Evolutionary conservation across 2,329 filamentous ascomycete species (phyloP).

Genomic region (Fusarium tuaranense): DNA sequence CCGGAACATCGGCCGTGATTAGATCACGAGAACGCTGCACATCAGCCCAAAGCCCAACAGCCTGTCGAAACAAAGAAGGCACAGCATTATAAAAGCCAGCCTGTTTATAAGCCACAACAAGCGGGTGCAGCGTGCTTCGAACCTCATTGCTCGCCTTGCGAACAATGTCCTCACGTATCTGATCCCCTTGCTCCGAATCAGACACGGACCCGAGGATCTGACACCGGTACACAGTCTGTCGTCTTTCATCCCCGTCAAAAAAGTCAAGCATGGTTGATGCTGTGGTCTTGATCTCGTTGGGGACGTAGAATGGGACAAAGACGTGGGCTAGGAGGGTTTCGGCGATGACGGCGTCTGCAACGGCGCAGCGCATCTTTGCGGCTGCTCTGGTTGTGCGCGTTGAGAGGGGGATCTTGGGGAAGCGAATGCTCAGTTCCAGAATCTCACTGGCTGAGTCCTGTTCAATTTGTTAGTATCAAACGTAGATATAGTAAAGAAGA

Average conservation of each 20-base stretch:
- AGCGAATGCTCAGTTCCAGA: conserved; percentile 34
- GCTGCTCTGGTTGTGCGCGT: conserved; percentile 34
- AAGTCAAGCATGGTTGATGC: conserved; percentile 39
- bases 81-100: conserved; percentile 42
- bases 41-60: conserved; percentile 38
- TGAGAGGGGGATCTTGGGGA: conserved; percentile 43
- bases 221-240: conserved; percentile 43
- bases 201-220: conserved; percentile 43
- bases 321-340: conserved; percentile 40
- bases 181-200: conserved; percentile 31
- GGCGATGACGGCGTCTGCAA: conserved; percentile 44
- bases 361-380: conserved; percentile 44
- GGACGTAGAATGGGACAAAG: conserved; percentile 47
- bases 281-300: conserved; percentile 20
- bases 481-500: accelerated
- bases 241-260: conserved; percentile 41
- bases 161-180: conserved; percentile 40
- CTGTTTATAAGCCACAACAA: conserved; percentile 41
- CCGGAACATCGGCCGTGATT: conserved; percentile 39
- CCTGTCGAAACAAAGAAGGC: conserved; percentile 40
- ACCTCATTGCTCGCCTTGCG: conserved; percentile 43
- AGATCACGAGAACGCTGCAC: conserved; percentile 44
- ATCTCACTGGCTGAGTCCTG: conserved; percentile 41
- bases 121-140: conserved; percentile 30
- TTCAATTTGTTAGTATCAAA: not conserved